These are phyloP conservation scores for Coemansia sp. DNA, from an alignment of 192 early-diverging fungal genomes.

Conservation along the genomic window DNA sequence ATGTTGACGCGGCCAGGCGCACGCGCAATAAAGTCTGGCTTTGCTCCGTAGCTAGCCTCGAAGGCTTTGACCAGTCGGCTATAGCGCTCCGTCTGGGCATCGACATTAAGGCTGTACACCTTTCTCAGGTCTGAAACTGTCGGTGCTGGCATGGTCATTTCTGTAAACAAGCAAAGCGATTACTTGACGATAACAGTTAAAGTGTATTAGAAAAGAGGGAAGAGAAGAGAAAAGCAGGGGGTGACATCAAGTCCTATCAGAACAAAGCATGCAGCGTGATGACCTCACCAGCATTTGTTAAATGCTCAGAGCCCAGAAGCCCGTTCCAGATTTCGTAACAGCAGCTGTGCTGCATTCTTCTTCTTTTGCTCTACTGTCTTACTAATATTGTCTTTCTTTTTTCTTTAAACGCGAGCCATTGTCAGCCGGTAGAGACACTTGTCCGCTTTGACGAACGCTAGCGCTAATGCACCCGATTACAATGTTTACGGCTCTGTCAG, in stretches of 20 bases:
- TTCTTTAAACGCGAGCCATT: neutral
- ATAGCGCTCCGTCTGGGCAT: constrained; percentile 55
- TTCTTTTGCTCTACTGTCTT: neutral
- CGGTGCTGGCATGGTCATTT: constrained; percentile 4
- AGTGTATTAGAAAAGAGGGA: neutral
- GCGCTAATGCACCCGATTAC: neutral
- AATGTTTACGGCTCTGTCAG: constrained; percentile 9
- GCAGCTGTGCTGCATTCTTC: neutral
- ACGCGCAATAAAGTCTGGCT: constrained; percentile 80
- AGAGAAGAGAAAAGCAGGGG: no score
- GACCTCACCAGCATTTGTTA: no score
- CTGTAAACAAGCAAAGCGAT: neutral
- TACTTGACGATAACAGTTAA: neutral
- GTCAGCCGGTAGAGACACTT: neutral
- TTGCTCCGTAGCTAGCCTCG: constrained; percentile 53
- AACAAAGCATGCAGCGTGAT: no score
- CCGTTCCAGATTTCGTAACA: neutral
- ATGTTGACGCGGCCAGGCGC: constrained; percentile 94
- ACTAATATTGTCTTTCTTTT: neutral
- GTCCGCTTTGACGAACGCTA: neutral
- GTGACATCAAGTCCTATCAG: no score
- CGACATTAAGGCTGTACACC: constrained; percentile 37
- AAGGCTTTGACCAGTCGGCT: constrained; percentile 54
- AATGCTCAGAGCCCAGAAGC: no score
- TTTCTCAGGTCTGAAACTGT: constrained; percentile 16